These are phyloP conservation scores for Polytrichum commune DNA, from an alignment of 225 moss, liverwort and hornwort species.

Conservation along the genomic window DNA sequence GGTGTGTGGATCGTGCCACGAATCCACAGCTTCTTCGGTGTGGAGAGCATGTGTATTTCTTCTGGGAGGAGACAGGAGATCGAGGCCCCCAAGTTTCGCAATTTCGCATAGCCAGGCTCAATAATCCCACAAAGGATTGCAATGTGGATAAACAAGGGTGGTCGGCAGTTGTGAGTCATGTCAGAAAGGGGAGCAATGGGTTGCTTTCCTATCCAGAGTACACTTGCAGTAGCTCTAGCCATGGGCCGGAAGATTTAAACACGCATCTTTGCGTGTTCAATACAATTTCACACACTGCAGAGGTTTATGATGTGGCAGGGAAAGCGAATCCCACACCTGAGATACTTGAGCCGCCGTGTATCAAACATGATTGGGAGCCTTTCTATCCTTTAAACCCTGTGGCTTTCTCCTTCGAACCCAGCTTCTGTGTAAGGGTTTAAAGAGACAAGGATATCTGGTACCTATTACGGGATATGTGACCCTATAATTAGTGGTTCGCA, in stretches of 20 bases:
- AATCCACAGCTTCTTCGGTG: conserved; percentile 13
- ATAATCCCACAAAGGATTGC: neutral
- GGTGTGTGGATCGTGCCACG: neutral
- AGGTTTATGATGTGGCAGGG: conserved; percentile 6
- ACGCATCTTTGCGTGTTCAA: conserved; percentile 8
- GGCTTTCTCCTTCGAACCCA: conserved; percentile 16
- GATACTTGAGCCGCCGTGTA: neutral
- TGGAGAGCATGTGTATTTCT: conserved; percentile 10
- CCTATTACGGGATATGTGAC: neutral
- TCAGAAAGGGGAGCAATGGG: conserved; percentile 5
- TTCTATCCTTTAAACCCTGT: conserved; percentile 17
- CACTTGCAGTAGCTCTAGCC: conserved; percentile 1
- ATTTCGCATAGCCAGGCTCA: conserved; percentile 15
- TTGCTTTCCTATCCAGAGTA: conserved; percentile 13
- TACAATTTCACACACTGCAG: conserved; percentile 5
- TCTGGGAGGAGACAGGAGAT: conserved; percentile 10
- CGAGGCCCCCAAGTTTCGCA: neutral
- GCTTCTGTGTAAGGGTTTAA: neutral
- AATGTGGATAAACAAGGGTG: neutral
- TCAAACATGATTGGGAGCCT: neutral
- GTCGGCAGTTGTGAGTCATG: neutral
- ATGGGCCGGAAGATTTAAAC: neutral
- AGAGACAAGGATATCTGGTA: neutral
- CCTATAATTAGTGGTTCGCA: neutral
- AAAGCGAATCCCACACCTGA: neutral